Base-by-base conservation (phyloP, 2,329 filamentous ascomycete genomes). In the Fusarium sp. region DNA sequence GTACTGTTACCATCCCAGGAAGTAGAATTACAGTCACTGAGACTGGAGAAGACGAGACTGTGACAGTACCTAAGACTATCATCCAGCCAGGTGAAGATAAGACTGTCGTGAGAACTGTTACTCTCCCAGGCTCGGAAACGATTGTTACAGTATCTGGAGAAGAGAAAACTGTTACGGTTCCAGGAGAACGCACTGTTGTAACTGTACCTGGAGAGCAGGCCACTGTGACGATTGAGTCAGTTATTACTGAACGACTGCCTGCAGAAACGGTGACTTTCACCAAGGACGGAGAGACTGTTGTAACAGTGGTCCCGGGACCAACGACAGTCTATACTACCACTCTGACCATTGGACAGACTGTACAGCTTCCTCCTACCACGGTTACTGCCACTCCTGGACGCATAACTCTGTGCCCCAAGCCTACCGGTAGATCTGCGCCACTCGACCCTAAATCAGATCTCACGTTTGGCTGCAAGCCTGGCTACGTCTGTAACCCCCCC, bases 391-490 rank as follows among this genome's bases (percentile, higher is more conserved):
- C 76, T 4, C 70, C 72, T 5, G 63, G 74, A 16, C 75, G 74
- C 18, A 74, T 83, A 10, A 80, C 78, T 15, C 66, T 80, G 6
- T 88, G 86, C 60, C 76, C 84, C 5, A 75, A 77, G 3, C 83
- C 85, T 4, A 82, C 82, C 3, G 82, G 82, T 30, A 56, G 20
- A 44, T 76, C 37, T 57, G 74, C 47, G 13, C 65, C 75, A 2
- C 77, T 83, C 15, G 59, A 79, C 40, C 71, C 76, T 6, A 70
- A 70, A 18, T 83, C 83, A 3, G 69, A 85, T 53, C 77, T 77
- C 38, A 86, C 84, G 1, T 88, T 83, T 79, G 87, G 86, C 51
- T 89, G 87, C 72, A 51, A 65, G 13, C 84, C 86, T 3, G 85
- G 86, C 33, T 83, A 73, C 16, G 80, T 88, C 30, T 89, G 87